Evolutionary conservation across 805 yeast species (phyloP).

Genomic region (Vanderwaltozyma polyspora): DNA sequence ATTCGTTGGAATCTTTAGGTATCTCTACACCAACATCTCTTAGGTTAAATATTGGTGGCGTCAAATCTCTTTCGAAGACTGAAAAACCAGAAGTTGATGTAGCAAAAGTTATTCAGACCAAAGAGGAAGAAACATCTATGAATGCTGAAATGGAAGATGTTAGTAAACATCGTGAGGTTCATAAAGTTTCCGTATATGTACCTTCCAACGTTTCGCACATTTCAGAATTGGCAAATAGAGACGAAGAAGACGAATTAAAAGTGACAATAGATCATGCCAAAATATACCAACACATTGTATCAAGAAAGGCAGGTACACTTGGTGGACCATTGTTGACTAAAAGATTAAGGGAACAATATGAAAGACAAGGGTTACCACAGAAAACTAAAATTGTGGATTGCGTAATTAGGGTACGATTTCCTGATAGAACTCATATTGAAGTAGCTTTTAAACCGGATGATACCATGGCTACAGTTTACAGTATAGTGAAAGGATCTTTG

Average conservation of each 20-base stretch:
- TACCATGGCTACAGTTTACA: slow-evolving; percentile 26
- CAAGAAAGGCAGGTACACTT: slow-evolving; percentile 29
- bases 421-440: slow-evolving; percentile 44
- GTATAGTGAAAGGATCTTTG: slow-evolving; percentile 21
- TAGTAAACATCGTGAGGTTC: slow-evolving; percentile 4
- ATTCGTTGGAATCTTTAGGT: slow-evolving; percentile 13
- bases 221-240: slow-evolving; percentile 5
- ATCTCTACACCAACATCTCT: slow-evolving; percentile 9
- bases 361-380: slow-evolving; percentile 20
- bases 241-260: slow-evolving; percentile 33
- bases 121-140: background rate
- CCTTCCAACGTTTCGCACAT: slow-evolving; percentile 12
- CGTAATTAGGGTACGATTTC: slow-evolving; percentile 42
- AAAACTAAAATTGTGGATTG: slow-evolving; percentile 22
- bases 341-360: slow-evolving; percentile 29
- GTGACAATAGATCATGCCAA: slow-evolving; percentile 43
- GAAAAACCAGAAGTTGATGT: background rate
- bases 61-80: too few relatives aligned
- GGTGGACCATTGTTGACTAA: slow-evolving; percentile 35
- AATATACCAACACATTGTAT: slow-evolving; percentile 39
- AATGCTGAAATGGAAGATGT: background rate
- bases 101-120: background rate
- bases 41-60: slow-evolving; percentile 1
- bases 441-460: slow-evolving; percentile 37
- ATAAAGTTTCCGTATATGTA: slow-evolving; percentile 14